phyloP scores from a whole-genome alignment of 257 asterid species.

The Orobanche coerulescens region DNA sequence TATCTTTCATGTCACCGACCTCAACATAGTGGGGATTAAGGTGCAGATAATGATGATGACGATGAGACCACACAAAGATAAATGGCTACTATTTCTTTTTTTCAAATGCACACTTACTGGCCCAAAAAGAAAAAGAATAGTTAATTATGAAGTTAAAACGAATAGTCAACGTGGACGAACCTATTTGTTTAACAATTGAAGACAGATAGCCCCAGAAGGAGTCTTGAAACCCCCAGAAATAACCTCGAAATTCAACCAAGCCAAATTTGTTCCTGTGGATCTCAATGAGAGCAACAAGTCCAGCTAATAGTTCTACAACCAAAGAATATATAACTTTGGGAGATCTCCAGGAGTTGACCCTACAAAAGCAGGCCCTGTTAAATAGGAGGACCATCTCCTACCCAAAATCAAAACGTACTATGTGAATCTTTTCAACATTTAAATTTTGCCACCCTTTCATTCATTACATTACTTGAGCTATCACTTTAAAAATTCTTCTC shows the following conservation, averaged over 20 bases:
- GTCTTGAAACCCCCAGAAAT: conserved; percentile 51
- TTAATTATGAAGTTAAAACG: conserved; percentile 19
- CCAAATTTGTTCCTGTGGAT: conserved; percentile 49
- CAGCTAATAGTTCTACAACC: conserved; percentile 49
- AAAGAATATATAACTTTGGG: conserved; percentile 57
- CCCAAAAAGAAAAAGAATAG: too few relatives aligned
- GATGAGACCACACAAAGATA: too few relatives aligned
- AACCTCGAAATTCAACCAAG: conserved; percentile 42
- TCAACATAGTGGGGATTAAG: too few relatives aligned
- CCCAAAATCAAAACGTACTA: not conserved
- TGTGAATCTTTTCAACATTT: not conserved
- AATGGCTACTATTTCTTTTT: too few relatives aligned
- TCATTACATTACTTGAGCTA: not conserved
- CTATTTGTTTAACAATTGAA: conserved; percentile 63
- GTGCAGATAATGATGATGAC: too few relatives aligned
- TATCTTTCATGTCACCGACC: too few relatives aligned
- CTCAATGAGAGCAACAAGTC: conserved; percentile 57
- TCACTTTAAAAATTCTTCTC: not conserved
- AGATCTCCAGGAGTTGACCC: conserved; percentile 65
- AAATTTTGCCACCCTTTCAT: not conserved
- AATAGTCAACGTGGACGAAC: conserved; percentile 33
- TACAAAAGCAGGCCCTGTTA: conserved; percentile 39
- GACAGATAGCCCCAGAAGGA: conserved; percentile 63
- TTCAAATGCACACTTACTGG: too few relatives aligned
- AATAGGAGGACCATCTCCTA: not conserved